Percentiles rank a stretch among this genome's conserved stretches.
Conservation (phyloP, 2,329 filamentous ascomycete genomes). For the Colletotrichum gigasporum region DNA sequence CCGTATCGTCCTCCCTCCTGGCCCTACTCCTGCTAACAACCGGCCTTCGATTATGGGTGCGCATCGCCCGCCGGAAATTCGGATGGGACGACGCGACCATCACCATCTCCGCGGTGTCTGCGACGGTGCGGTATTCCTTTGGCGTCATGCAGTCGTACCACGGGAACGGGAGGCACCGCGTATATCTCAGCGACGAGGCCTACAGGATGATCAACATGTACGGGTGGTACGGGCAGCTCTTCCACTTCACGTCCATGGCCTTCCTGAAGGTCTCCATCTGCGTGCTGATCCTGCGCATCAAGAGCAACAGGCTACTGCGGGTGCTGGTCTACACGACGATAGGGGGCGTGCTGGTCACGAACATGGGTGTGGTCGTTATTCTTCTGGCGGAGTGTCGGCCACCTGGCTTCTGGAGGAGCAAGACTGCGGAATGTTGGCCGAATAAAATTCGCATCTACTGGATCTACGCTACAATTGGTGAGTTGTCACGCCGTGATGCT, state of each 20-base stretch:
- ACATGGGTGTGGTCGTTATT: constrained; percentile 41
- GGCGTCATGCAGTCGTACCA: constrained; percentile 43
- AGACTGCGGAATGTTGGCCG: constrained; percentile 40
- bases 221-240: constrained; percentile 49
- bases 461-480: constrained; percentile 43
- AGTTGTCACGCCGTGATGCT: background rate
- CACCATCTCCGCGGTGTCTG: constrained; percentile 37
- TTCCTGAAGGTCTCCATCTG: constrained; percentile 52
- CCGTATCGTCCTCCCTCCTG: constrained; percentile 43
- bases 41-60: constrained; percentile 42
- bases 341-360: constrained; percentile 40
- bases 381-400: constrained; percentile 43
- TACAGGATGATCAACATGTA: constrained; percentile 47
- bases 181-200: constrained; percentile 41
- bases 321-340: constrained; percentile 42
- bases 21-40: constrained; percentile 42
- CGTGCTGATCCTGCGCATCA: constrained; percentile 50
- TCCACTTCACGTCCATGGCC: constrained; percentile 49
- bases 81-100: constrained; percentile 51
- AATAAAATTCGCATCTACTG: constrained; percentile 41
- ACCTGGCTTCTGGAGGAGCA: constrained; percentile 40
- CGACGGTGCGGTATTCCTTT: constrained; percentile 40
- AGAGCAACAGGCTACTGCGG: constrained; percentile 41
- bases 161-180: constrained; percentile 49
- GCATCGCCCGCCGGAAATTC: constrained; percentile 37